Conservation (phyloP, 306 rosid species). For the Mimosa bimucronata region DNA sequence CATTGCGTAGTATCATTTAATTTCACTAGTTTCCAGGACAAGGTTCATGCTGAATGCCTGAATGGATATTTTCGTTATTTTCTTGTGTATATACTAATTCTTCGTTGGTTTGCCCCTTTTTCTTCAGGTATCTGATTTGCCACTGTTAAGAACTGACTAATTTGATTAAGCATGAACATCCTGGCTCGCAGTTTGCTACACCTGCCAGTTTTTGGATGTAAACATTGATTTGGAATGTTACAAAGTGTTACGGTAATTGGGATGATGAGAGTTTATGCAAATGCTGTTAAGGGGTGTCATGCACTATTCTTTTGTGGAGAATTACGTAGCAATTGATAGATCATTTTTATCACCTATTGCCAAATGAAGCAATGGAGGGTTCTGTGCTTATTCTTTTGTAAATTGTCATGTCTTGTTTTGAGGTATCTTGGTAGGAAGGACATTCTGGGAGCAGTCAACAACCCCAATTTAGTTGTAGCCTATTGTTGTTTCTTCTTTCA, state of each 20-base stretch:
- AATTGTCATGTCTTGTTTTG: neutral
- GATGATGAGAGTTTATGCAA: neutral
- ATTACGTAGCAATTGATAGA: constrained; percentile 1
- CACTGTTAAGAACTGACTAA: constrained; percentile 23
- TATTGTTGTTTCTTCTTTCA: neutral
- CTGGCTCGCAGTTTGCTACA: constrained; percentile 7
- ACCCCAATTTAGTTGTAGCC: neutral
- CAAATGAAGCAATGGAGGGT: neutral
- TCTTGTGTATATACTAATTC: neutral
- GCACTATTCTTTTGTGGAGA: constrained; percentile 22
- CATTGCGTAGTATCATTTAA: neutral
- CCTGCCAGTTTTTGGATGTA: constrained; percentile 10
- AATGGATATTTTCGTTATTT: neutral
- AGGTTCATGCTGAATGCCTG: neutral
- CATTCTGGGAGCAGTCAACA: neutral
- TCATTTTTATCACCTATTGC: constrained; percentile 1
- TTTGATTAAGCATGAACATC: constrained; percentile 31
- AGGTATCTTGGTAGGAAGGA: neutral
- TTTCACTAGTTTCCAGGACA: constrained; percentile 18
- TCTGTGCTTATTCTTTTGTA: constrained; percentile 24
- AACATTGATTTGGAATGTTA: constrained; percentile 8
- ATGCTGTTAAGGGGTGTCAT: constrained; percentile 14
- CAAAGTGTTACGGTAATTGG: neutral
- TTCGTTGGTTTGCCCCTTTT: neutral
- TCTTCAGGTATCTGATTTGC: constrained; percentile 41